Conservation (phyloP, 768 basidiomycete species). For the Chlorophyllum brunneum region DNA sequence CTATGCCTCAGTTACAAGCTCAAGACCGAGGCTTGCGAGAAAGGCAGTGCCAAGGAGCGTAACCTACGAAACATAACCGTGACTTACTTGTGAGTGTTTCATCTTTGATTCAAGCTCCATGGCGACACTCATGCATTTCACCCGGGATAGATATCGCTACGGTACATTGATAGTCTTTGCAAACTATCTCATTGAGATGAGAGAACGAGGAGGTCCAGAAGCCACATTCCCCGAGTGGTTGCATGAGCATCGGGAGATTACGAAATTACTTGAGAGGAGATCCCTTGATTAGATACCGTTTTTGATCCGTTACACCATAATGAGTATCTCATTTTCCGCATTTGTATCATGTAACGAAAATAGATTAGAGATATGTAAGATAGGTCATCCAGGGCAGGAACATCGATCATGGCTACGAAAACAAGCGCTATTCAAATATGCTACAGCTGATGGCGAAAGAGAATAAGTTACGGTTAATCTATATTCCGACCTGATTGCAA, state of each 20-base stretch:
- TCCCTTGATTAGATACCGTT: slow-evolving; percentile 53
- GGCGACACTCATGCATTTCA: slow-evolving; percentile 7
- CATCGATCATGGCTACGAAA: slow-evolving; percentile 1
- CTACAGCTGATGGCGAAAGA: too few relatives aligned
- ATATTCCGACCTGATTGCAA: slow-evolving; percentile 43
- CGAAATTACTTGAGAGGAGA: slow-evolving; percentile 60
- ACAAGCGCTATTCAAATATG: too few relatives aligned
- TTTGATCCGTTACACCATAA: slow-evolving; percentile 1
- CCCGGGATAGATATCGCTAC: slow-evolving; percentile 67
- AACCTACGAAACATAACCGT: slow-evolving; percentile 74
- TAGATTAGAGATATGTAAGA: slow-evolving; percentile 1
- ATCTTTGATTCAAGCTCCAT: background rate
- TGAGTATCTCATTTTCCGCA: background rate
- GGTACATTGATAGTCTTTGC: slow-evolving; percentile 92
- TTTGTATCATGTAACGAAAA: slow-evolving; percentile 5
- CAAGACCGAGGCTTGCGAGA: slow-evolving; percentile 79
- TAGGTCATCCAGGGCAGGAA: too few relatives aligned
- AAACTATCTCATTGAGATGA: slow-evolving; percentile 85
- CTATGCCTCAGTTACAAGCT: slow-evolving; percentile 71
- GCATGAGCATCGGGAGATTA: slow-evolving; percentile 79
- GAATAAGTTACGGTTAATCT: slow-evolving; percentile 27
- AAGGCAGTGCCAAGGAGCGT: slow-evolving; percentile 70
- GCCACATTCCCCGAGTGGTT: slow-evolving; percentile 81
- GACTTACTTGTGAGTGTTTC: slow-evolving; percentile 72
- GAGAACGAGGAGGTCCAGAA: slow-evolving; percentile 29